These are phyloP conservation scores for Axilococcus clingmanii DNA, from an alignment of 139 green algal species.

Conservation along the genomic window DNA sequence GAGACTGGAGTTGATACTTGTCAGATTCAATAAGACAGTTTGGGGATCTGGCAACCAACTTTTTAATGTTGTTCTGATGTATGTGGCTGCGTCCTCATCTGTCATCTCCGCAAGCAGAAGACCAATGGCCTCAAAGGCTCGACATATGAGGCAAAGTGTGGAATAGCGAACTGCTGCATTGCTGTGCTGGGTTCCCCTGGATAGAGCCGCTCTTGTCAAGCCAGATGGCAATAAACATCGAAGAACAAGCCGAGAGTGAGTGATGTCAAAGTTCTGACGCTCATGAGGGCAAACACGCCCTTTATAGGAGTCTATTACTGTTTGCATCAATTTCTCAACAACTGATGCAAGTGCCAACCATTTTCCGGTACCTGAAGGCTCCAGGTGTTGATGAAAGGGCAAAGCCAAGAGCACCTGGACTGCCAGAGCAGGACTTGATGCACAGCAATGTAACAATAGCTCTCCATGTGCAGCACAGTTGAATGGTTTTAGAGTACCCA, in stretches of 20 bases:
- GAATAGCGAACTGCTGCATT: constrained; percentile 26
- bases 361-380: constrained; percentile 23
- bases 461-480: constrained; percentile 12
- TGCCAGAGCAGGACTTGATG: constrained; percentile 27
- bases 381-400: constrained; percentile 39
- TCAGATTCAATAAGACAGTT: constrained; percentile 25
- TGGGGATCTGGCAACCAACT: constrained; percentile 34
- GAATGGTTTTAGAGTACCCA: constrained; percentile 13
- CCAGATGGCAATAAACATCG: constrained; percentile 20
- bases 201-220: constrained; percentile 42
- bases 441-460: constrained; percentile 29
- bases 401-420: constrained; percentile 37
- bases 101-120: constrained; percentile 12
- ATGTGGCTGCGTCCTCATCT: constrained; percentile 8
- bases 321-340: constrained; percentile 11
- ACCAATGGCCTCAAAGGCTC: constrained; percentile 13
- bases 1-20: constrained; percentile 1
- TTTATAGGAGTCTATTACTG: not conserved
- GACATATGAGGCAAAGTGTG: constrained; percentile 28
- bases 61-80: constrained; percentile 6
- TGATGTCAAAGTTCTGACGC: constrained; percentile 1
- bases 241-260: constrained; percentile 12
- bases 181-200: constrained; percentile 52
- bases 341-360: constrained; percentile 33
- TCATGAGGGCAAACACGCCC: constrained; percentile 2